Conservation (phyloP, 2,329 filamentous ascomycete species). For the Fusarium anthophilum region DNA sequence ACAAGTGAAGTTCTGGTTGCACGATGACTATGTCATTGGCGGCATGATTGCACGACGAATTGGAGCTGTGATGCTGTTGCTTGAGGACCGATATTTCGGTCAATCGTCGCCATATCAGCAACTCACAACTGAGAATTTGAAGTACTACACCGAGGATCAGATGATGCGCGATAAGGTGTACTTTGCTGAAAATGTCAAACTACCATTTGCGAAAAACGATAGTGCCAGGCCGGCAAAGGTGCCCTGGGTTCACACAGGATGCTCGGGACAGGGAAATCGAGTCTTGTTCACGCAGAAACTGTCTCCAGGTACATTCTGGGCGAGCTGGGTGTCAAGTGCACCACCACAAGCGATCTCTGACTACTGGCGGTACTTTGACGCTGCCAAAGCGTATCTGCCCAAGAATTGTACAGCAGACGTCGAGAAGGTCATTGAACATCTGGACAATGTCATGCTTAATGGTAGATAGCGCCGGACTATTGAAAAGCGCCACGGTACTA, state of each 20-base stretch:
- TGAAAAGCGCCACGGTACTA: background rate
- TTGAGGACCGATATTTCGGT: constrained; percentile 1
- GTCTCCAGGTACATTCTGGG: background rate
- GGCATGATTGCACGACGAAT: constrained; percentile 3
- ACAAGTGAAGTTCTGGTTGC: background rate
- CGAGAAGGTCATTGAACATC: background rate
- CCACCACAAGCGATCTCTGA: background rate
- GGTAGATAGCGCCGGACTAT: background rate
- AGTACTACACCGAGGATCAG: background rate
- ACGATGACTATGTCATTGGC: constrained; percentile 7
- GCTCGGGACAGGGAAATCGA: background rate
- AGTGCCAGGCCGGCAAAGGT: background rate
- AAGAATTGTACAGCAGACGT: constrained; percentile 3
- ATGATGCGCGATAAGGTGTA: background rate
- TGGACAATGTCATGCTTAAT: background rate
- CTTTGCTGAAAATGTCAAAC: background rate
- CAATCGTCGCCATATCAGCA: background rate
- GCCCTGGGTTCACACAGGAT: constrained; percentile 1
- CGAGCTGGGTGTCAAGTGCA: background rate
- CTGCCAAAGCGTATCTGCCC: background rate
- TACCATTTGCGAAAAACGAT: background rate
- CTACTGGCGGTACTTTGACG: constrained; percentile 6
- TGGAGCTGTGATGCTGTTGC: background rate
- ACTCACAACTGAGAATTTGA: background rate
- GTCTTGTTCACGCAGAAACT: constrained; percentile 1